These are phyloP conservation scores for Bipolaris bicolor DNA, from an alignment of 2,329 filamentous ascomycete species.

Conservation along the genomic window DNA sequence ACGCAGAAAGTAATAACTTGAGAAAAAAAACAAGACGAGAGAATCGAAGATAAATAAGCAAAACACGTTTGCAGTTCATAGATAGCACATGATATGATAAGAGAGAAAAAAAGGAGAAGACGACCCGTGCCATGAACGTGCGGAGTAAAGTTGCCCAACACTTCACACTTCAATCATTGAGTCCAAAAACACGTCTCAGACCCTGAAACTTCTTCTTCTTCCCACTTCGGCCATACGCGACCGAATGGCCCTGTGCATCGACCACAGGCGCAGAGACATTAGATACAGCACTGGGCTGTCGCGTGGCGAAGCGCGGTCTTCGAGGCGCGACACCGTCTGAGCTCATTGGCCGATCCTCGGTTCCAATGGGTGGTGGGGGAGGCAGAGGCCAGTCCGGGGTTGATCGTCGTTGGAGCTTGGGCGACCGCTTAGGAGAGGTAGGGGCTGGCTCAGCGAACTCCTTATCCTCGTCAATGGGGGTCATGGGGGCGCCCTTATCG, in stretches of 20 bases:
- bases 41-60: background rate
- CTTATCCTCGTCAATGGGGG: slow-evolving; percentile 45
- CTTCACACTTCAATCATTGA: slow-evolving; percentile 56
- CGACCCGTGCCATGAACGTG: too few species aligned
- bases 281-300: slow-evolving; percentile 30
- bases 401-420: slow-evolving; percentile 57
- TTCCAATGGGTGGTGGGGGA: slow-evolving; percentile 40
- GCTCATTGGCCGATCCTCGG: slow-evolving; percentile 38
- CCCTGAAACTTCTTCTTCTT: slow-evolving; percentile 72
- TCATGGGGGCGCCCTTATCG: slow-evolving; percentile 34
- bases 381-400: slow-evolving; percentile 59
- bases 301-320: slow-evolving; percentile 30
- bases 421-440: slow-evolving; percentile 36
- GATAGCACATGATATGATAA: background rate
- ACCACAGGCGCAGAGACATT: slow-evolving; percentile 33
- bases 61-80: slow-evolving; percentile 1
- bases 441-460: slow-evolving; percentile 27
- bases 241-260: slow-evolving; percentile 24
- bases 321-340: slow-evolving; percentile 36
- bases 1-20: background rate
- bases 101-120: background rate
- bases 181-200: slow-evolving; percentile 69
- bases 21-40: background rate
- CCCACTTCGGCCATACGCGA: slow-evolving; percentile 40
- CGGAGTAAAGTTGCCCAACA: too few species aligned